Percentiles rank a stretch among this genome's conserved stretches.
These are phyloP conservation scores for Hypomyces rosellus DNA, from an alignment of 2,329 filamentous ascomycete species.

Conservation along the genomic window DNA sequence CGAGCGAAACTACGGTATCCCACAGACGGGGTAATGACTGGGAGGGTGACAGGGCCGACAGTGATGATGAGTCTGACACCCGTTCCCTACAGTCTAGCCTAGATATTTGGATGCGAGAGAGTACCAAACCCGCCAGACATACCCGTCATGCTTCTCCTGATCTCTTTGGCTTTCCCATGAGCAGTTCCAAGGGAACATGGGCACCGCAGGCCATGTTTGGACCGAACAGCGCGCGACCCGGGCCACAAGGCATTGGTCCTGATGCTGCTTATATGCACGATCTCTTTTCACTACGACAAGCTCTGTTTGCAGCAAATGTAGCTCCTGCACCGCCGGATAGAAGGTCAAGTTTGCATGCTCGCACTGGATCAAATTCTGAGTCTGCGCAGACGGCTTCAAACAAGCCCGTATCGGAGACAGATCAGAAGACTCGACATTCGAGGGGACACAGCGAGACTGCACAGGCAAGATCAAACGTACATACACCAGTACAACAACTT, in stretches of 20 bases:
- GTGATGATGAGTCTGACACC: constrained; percentile 35
- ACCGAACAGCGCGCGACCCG: constrained; percentile 16
- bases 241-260: constrained; percentile 18
- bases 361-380: constrained; percentile 30
- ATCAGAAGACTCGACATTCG: constrained; percentile 17
- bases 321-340: constrained; percentile 45
- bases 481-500: constrained; percentile 21
- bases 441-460: constrained; percentile 25
- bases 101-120: constrained; percentile 54
- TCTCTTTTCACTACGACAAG: constrained; percentile 37
- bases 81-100: constrained; percentile 43
- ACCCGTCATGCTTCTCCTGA: constrained; percentile 40
- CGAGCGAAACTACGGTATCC: constrained; percentile 40
- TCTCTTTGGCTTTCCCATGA: constrained; percentile 46
- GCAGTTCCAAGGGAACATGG: constrained; percentile 36
- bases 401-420: constrained; percentile 1
- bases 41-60: constrained; percentile 38
- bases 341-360: constrained; percentile 47
- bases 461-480: constrained; percentile 19
- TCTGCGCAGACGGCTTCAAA: constrained; percentile 5
- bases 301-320: constrained; percentile 30
- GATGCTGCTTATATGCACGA: constrained; percentile 39
- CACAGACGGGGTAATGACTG: constrained; percentile 35
- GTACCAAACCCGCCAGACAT: constrained; percentile 33
- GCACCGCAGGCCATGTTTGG: constrained; percentile 43